These are phyloP conservation scores for Huntiella moniliformis DNA, from an alignment of 2,329 filamentous ascomycete genomes.

Conservation along the genomic window DNA sequence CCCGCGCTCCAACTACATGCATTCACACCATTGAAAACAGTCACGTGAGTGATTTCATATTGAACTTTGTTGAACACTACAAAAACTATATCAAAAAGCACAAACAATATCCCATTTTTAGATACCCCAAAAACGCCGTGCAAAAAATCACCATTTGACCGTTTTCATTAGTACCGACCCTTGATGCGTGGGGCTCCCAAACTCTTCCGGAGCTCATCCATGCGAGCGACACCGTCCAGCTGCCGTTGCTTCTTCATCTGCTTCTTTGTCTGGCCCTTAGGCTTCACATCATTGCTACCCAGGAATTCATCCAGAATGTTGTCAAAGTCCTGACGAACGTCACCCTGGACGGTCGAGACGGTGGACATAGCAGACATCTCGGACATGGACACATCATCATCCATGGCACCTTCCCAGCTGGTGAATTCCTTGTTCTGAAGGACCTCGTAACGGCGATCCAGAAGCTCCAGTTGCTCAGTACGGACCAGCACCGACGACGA, in stretches of 20 bases:
- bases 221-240: slow-evolving; percentile 65
- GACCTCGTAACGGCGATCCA: slow-evolving; percentile 83
- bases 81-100: neutral
- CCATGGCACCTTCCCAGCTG: slow-evolving; percentile 19
- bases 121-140: slow-evolving; percentile 4
- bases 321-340: slow-evolving; percentile 64
- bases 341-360: slow-evolving; percentile 47
- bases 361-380: slow-evolving; percentile 44
- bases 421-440: slow-evolving; percentile 57
- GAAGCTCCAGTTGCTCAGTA: slow-evolving; percentile 66
- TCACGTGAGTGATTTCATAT: too few species aligned
- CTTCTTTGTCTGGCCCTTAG: slow-evolving; percentile 51
- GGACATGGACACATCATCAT: slow-evolving; percentile 28
- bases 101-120: slow-evolving; percentile 3
- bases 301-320: slow-evolving; percentile 87
- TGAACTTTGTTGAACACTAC: neutral
- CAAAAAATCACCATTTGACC: neutral
- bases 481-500: slow-evolving; percentile 71
- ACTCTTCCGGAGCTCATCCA: slow-evolving; percentile 72
- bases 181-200: slow-evolving; percentile 56
- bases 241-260: slow-evolving; percentile 66
- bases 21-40: too few species aligned
- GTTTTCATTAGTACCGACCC: slow-evolving; percentile 11
- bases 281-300: slow-evolving; percentile 25
- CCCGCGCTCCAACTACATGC: too few species aligned